Percentiles rank a stretch among this genome's conserved stretches.
phyloP scores from a whole-genome alignment of 306 rosid species.

The Sechiopsis laciniata region DNA sequence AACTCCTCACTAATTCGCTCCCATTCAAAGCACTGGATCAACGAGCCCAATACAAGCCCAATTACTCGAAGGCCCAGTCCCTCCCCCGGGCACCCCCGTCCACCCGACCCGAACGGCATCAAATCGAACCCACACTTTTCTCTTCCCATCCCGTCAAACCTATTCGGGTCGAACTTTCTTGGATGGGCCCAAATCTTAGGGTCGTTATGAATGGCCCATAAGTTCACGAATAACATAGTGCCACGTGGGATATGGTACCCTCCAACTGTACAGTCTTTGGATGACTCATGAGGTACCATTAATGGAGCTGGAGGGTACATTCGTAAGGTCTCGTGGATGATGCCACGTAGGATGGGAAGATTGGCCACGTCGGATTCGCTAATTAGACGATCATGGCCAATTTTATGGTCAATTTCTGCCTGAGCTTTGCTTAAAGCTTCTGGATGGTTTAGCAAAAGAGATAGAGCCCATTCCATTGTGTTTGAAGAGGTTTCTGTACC shows the following conservation, averaged over 20 bases:
- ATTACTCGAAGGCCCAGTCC: slow-evolving; percentile 12
- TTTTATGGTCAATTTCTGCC: slow-evolving; percentile 12
- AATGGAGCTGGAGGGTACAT: slow-evolving; percentile 33
- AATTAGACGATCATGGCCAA: slow-evolving; percentile 23
- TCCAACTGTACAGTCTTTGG: slow-evolving; percentile 26
- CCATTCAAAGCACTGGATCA: slow-evolving; percentile 25
- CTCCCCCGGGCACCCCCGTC: slow-evolving; percentile 25
- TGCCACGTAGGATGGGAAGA: slow-evolving; percentile 23
- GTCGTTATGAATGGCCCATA: slow-evolving; percentile 40
- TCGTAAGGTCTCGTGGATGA: slow-evolving; percentile 34
- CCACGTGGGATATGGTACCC: slow-evolving; percentile 36
- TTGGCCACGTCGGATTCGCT: slow-evolving; percentile 31
- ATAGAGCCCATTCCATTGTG: slow-evolving; percentile 40
- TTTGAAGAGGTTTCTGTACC: slow-evolving; percentile 32
- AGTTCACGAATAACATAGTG: slow-evolving; percentile 34
- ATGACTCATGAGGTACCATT: slow-evolving; percentile 32
- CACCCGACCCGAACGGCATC: slow-evolving; percentile 27
- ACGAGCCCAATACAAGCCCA: slow-evolving; percentile 22
- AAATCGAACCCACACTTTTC: slow-evolving; percentile 21
- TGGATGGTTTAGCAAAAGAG: slow-evolving; percentile 37
- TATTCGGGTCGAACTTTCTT: slow-evolving; percentile 28
- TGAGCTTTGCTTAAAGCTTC: slow-evolving; percentile 19
- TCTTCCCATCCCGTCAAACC: slow-evolving; percentile 14
- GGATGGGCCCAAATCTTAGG: slow-evolving; percentile 31
- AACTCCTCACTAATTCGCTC: slow-evolving; percentile 17